A percentile compares a stretch with the other conserved stretches of the same genome.
Conservation (phyloP, 2,329 filamentous ascomycete genomes). For the Claviceps pusilla region DNA sequence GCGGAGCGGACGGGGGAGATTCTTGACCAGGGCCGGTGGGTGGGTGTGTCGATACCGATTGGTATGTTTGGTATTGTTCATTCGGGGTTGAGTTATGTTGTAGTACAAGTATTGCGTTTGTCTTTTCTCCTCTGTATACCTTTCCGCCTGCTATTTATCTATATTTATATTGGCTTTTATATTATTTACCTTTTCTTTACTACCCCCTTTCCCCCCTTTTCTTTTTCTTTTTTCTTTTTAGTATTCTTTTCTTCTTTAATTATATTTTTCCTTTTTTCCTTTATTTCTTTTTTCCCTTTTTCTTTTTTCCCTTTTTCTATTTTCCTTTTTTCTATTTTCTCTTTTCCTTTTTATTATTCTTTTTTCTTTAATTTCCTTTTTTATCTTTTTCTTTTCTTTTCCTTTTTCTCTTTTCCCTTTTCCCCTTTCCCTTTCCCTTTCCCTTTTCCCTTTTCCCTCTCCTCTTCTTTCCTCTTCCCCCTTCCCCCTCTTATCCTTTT, state of each 20-base stretch:
- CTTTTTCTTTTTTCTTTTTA: background rate
- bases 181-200: background rate
- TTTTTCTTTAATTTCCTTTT: too few species aligned
- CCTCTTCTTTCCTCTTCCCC: background rate
- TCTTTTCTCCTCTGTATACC: too few species aligned
- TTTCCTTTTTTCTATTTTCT: too few species aligned
- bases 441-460: background rate
- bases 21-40: constrained; percentile 45
- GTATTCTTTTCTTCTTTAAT: background rate
- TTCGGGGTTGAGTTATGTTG: too few species aligned
- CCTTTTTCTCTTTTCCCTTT: background rate
- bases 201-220: background rate
- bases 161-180: too few species aligned
- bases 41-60: constrained; percentile 1
- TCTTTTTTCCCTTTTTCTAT: too few species aligned
- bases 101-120: too few species aligned
- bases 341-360: too few species aligned
- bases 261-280: background rate
- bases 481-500: background rate
- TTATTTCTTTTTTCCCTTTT: background rate
- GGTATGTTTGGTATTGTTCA: background rate
- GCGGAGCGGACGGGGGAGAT: constrained; percentile 45
- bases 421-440: too few species aligned
- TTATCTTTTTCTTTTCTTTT: background rate
- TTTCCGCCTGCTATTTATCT: too few species aligned